Conservation (phyloP, 768 basidiomycete genomes). For the Floccularia luteovirens region DNA sequence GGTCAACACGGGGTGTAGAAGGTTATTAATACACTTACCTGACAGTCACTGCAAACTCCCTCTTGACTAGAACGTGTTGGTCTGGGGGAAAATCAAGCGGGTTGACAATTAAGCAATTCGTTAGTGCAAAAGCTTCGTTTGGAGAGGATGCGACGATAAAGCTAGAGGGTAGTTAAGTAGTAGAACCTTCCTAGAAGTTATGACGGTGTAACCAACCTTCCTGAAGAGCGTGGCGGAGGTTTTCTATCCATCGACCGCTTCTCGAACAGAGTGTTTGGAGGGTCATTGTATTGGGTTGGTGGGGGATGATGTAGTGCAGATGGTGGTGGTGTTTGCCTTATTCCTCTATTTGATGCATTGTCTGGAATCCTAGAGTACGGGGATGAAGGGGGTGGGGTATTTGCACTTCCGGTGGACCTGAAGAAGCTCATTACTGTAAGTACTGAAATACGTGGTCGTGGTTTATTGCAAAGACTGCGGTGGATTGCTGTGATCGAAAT, state of each 20-base stretch:
- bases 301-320: slow-evolving; percentile 32
- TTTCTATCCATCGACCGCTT: slow-evolving; percentile 37
- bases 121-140: slow-evolving; percentile 61
- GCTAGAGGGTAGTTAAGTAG: slow-evolving; percentile 17
- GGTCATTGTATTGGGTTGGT: slow-evolving; percentile 42
- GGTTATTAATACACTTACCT: slow-evolving; percentile 51
- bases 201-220: slow-evolving; percentile 20
- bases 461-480: slow-evolving; percentile 2
- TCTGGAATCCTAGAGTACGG: slow-evolving; percentile 34
- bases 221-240: slow-evolving; percentile 23
- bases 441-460: too few relatives aligned
- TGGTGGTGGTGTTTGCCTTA: slow-evolving; percentile 29
- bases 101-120: slow-evolving; percentile 77
- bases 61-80: slow-evolving; percentile 73
- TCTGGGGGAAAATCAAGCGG: slow-evolving; percentile 68
- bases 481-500: background rate
- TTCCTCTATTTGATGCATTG: slow-evolving; percentile 13
- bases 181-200: background rate
- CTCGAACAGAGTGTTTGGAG: slow-evolving; percentile 39
- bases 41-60: slow-evolving; percentile 62
- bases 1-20: background rate
- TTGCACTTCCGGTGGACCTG: slow-evolving; percentile 24
- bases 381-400: slow-evolving; percentile 26
- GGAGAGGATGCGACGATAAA: slow-evolving; percentile 56
- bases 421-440: slow-evolving; percentile 41